These are phyloP conservation scores for Sugiyamaella novakii DNA, from an alignment of 1,139 yeast genomes.

Conservation along the genomic window DNA sequence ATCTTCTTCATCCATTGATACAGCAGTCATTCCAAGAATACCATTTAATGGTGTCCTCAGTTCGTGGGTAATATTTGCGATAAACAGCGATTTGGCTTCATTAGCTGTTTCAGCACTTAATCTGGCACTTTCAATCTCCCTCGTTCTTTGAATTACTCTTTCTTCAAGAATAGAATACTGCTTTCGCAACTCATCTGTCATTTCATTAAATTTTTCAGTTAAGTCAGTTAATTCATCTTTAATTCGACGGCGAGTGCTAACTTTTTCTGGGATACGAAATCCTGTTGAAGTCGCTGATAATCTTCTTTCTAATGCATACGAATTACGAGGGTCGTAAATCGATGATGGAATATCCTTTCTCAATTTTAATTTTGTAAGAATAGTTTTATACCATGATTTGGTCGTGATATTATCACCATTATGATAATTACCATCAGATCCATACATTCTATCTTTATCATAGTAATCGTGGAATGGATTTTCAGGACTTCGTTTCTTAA, in stretches of 20 bases:
- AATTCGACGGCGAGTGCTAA: slow-evolving; percentile 41
- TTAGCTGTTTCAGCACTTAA: slow-evolving; percentile 62
- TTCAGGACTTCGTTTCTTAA: neutral
- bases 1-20: slow-evolving; percentile 84
- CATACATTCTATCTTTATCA: slow-evolving; percentile 1
- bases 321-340: neutral
- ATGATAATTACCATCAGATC: neutral
- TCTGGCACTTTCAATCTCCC: slow-evolving; percentile 65
- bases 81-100: slow-evolving; percentile 90
- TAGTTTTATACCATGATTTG: slow-evolving; percentile 5
- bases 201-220: slow-evolving; percentile 86
- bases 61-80: slow-evolving; percentile 93
- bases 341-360: slow-evolving; percentile 2
- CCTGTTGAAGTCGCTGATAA: slow-evolving; percentile 22
- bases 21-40: slow-evolving; percentile 89
- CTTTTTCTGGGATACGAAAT: slow-evolving; percentile 40
- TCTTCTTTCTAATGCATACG: slow-evolving; percentile 8
- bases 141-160: slow-evolving; percentile 80
- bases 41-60: slow-evolving; percentile 91
- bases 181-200: slow-evolving; percentile 85
- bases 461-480: slow-evolving; percentile 9
- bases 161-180: slow-evolving; percentile 87
- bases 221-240: slow-evolving; percentile 87
- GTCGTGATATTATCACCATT: neutral
- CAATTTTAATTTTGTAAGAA: slow-evolving; percentile 7